Conservation (phyloP, 2,329 filamentous ascomycete genomes). For the Neopestalotiopsis sp. region DNA sequence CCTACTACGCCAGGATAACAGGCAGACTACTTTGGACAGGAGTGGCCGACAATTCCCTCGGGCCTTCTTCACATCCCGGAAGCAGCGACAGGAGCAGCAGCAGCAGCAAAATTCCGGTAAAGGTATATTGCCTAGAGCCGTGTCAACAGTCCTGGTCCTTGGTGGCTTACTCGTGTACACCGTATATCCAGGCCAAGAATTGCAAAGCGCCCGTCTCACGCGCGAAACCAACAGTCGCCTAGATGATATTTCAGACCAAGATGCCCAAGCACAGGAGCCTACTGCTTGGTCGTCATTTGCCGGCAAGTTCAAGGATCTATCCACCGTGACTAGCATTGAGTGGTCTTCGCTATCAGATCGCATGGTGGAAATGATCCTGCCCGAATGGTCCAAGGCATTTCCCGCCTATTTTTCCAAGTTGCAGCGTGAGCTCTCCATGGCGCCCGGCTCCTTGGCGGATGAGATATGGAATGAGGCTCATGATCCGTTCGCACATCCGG, state of each 20-base stretch:
- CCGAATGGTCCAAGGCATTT: slow-evolving; percentile 80
- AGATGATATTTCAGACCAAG: slow-evolving; percentile 21
- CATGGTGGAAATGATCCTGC: slow-evolving; percentile 75
- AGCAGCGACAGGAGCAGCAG: slow-evolving; percentile 22
- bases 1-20: background rate
- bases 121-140: slow-evolving; percentile 31
- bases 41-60: slow-evolving; percentile 26
- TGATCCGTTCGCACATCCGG: slow-evolving; percentile 82
- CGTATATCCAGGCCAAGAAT: slow-evolving; percentile 45
- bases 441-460: slow-evolving; percentile 85
- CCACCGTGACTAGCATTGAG: slow-evolving; percentile 58
- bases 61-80: slow-evolving; percentile 33
- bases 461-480: slow-evolving; percentile 94
- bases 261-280: slow-evolving; percentile 25
- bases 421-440: slow-evolving; percentile 85
- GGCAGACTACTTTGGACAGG: too few relatives aligned
- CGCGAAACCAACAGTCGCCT: slow-evolving; percentile 23
- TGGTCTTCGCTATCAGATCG: slow-evolving; percentile 61
- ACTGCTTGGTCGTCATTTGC: slow-evolving; percentile 56
- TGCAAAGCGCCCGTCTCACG: slow-evolving; percentile 30
- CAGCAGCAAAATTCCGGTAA: slow-evolving; percentile 31
- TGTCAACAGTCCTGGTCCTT: slow-evolving; percentile 37
- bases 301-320: slow-evolving; percentile 57
- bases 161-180: slow-evolving; percentile 44
- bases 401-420: slow-evolving; percentile 82